Percentiles rank a stretch among this genome's conserved stretches.
Conservation (phyloP, 345 rosid species). For the Populus nigra region DNA sequence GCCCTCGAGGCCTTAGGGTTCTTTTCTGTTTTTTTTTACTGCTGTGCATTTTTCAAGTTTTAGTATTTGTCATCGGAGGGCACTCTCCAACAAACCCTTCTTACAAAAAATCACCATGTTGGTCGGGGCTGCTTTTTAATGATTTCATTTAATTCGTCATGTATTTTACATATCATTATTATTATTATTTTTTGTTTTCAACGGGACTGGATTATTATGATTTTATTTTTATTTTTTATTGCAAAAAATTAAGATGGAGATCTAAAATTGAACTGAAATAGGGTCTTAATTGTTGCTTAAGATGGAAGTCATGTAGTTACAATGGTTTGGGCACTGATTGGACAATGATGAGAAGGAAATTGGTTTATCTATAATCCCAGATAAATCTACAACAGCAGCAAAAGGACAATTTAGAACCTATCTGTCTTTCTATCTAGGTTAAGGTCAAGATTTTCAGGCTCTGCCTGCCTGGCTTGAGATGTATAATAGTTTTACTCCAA, state of each 20-base stretch:
- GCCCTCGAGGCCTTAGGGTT: neutral
- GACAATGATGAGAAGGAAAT: neutral
- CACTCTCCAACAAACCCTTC: neutral
- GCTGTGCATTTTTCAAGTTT: conserved; percentile 3
- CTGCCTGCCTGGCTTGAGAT: too few species aligned
- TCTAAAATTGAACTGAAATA: neutral
- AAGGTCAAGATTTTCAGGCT: neutral
- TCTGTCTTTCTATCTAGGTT: neutral
- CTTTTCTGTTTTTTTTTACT: neutral
- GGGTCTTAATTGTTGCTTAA: neutral
- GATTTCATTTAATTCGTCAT: neutral
- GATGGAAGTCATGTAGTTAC: neutral
- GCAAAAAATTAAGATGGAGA: too few species aligned
- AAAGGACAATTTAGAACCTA: neutral
- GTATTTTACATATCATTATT: neutral
- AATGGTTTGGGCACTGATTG: neutral
- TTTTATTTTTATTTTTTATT: too few species aligned
- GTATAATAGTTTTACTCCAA: too few species aligned
- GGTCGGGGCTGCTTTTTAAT: neutral
- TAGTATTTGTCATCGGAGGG: neutral
- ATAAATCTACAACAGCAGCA: neutral
- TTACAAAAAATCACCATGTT: neutral
- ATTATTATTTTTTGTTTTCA: too few species aligned
- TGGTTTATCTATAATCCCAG: neutral
- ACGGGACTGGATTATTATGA: too few species aligned